These are phyloP conservation scores for Gypsophila paniculata DNA, from an alignment of 179 eudicot species.

Conservation along the genomic window DNA sequence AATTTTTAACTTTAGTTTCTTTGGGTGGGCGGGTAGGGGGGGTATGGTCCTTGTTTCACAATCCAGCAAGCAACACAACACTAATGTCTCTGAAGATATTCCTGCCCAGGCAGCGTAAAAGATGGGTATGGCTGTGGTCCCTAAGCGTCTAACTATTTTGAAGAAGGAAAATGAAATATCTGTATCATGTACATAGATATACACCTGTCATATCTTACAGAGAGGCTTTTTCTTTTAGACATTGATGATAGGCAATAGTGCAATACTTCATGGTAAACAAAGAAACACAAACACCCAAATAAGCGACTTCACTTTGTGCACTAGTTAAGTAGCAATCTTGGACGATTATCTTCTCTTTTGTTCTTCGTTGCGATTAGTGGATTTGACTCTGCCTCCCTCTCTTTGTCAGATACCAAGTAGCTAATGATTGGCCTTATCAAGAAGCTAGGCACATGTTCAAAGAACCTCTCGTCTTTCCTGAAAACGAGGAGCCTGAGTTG, in stretches of 20 bases:
- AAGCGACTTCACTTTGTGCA: not conserved
- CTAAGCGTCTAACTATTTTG: no score
- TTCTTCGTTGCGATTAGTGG: not conserved
- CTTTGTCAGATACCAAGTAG: constrained; percentile 61
- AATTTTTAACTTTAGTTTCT: no score
- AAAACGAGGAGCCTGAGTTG: constrained; percentile 64
- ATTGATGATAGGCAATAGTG: not conserved
- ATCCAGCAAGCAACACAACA: no score
- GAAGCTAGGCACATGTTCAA: constrained; percentile 79
- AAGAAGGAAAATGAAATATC: no score
- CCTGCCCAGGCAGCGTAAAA: no score
- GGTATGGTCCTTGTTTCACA: no score
- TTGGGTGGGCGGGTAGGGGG: no score
- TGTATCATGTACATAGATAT: not conserved
- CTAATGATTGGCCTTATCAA: constrained; percentile 91
- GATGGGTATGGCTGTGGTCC: no score
- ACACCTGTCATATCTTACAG: not conserved
- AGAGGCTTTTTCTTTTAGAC: not conserved
- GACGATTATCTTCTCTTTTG: not conserved
- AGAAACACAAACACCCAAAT: not conserved
- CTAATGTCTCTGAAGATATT: no score
- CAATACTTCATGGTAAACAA: constrained; percentile 4
- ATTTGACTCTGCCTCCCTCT: not conserved
- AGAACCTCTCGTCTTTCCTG: constrained; percentile 65
- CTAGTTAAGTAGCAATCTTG: not conserved